Evolutionary conservation across 768 basidiomycete genomes (phyloP), one percentile per base, ranked within the genome.

Genomic region (Tylopilus rubrobrunneus): DNA sequence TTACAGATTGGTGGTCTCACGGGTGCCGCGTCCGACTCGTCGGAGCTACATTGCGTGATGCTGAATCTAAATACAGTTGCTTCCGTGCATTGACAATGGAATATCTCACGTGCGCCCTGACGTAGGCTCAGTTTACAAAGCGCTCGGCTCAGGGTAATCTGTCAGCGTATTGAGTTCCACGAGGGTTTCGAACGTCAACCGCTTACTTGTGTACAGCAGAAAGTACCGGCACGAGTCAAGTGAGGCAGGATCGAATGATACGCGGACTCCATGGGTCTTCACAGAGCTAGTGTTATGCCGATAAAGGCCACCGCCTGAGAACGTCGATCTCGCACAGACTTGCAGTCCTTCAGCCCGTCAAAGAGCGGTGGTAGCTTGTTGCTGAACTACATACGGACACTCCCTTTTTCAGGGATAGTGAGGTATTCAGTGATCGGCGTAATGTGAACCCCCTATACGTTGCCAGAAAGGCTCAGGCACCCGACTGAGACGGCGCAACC

Each of bases 51-150:
- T 40, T 51, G 52, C 39, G 4, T 33, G 31, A 4, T 4, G 11
- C 7, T 23, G 40, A 12, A 21, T 4, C 21, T n/a, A 41, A 41
- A 41, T 41, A 1, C 40, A 14, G 19, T 15, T 25, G 11, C 29
- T 7, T 44, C 23, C 19, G 17, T 17, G 23, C 2, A 15, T 29
- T 12, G 4, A 52, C 8, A n/a, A 33, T 17, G 50, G 15, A 36
- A 1, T 19, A 51, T 17, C 40, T 28, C 46, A 50, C 48, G 36
- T 31, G 44, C n/a, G 9, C 5, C 12, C 17, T 19, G n/a, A n/a
- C 17, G 15, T 31, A 3, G 14, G 14, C 14, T 39, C 28, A 27
- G 36, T 56, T 55, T 54, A 55, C 36, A 56, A 55, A 56, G 53
- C n/a, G n/a, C 9, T 12, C n/a, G 29, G 25, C 23, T 28, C 27